These are phyloP conservation scores for Sporothrix curviconia DNA, from an alignment of 2,329 filamentous ascomycete genomes.

Conservation along the genomic window DNA sequence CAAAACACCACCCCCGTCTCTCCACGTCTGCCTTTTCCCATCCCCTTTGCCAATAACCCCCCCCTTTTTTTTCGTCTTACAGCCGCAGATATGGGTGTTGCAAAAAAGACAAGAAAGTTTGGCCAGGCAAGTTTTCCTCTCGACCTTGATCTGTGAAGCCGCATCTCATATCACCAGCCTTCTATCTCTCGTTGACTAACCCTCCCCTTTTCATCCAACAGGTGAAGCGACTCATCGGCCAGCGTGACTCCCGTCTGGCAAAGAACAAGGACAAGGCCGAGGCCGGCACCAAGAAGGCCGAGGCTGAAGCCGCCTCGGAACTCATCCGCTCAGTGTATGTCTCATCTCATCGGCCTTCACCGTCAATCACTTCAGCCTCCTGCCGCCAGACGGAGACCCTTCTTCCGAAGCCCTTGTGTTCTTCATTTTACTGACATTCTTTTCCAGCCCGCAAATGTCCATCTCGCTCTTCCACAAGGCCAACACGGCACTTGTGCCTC, in stretches of 20 bases:
- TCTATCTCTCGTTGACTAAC: background rate
- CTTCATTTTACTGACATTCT: background rate
- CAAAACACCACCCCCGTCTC: background rate
- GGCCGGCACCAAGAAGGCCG: constrained; percentile 39
- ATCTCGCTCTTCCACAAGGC: constrained; percentile 23
- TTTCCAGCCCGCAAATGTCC: constrained; percentile 19
- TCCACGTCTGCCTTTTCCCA: background rate
- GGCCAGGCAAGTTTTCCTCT: constrained; percentile 33
- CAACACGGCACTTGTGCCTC: constrained; percentile 21
- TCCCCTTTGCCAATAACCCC: background rate
- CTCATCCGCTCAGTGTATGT: constrained; percentile 21
- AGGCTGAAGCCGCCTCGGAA: constrained; percentile 23
- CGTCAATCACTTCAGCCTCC: background rate
- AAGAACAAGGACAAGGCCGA: constrained; percentile 64
- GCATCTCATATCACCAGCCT: background rate
- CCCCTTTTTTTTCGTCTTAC: background rate
- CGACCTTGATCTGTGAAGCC: background rate
- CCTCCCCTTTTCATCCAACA: constrained; percentile 22
- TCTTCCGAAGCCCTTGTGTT: background rate
- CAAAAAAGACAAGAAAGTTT: constrained; percentile 90
- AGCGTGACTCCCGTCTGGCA: constrained; percentile 73
- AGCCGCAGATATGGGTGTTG: constrained; percentile 64
- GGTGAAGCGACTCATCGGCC: constrained; percentile 77
- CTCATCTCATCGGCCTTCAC: background rate
- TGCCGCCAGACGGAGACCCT: background rate